Evolutionary conservation across 352 stramenopile genomes (phyloP), one percentile per base, ranked within the genome.

Genomic region (Thalassiosira mediterranea): DNA sequence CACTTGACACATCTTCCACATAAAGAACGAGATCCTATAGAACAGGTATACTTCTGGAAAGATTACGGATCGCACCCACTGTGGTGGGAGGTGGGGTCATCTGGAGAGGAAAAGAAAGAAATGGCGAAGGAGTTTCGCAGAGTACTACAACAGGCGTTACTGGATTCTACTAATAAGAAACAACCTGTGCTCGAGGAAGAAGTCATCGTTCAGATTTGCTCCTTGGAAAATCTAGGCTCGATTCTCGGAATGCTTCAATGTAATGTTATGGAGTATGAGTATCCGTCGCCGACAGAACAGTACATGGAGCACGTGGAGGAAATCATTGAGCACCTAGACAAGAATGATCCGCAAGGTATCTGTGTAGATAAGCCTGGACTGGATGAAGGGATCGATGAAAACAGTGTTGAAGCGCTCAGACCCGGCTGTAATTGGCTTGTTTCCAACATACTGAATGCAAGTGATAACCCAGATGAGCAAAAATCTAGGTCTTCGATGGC

Each of bases 161-260:
- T 32, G 51, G 4, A 31, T 25, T 59, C 8, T 4, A 29, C 23
- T 37, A 13, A 15, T 37, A 10, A 3, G 47, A 31, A 56, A 32
- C 17, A 15, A 15, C 17, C 34, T 29, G 7, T 21, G 29, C 8
- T 61, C 0, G 11, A 46, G 0, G 61, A 60, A 71, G 28, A 1
- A 0, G 4, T 69, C 3, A 49, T 69, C 28, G 2, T 21, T 1
- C 15, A 69, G 56, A 48, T 69, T 34, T 71, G 46, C 28, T 37
- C 46, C 7, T 19, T 72, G 10, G 26, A 75, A 38, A 28, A 74
- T 62, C 32, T 76, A 56, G 64, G 56, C 23, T 38, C 34, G 26
- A 48, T 81, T 3, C 19, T 81, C n/a, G 72, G 72, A 3, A 76
- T 81, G 72, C 48, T 81, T 15, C 72, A 81, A 59, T 76, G 72